These are phyloP conservation scores for Mucor saturninus DNA, from an alignment of 371 early-diverging fungal species.

Conservation along the genomic window DNA sequence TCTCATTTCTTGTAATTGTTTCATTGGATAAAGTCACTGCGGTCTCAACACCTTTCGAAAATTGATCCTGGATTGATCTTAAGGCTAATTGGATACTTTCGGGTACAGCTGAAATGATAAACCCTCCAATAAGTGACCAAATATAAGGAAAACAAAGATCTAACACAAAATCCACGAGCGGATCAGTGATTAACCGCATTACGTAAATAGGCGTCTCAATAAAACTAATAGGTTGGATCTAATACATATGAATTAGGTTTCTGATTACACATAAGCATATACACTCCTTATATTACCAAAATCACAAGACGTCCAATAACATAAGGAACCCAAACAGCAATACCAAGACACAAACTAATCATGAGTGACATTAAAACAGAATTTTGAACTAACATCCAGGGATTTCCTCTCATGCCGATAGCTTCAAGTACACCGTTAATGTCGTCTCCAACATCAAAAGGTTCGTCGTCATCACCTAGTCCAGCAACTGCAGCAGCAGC, in stretches of 20 bases:
- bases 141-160: slow-evolving; percentile 42
- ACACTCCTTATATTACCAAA: slow-evolving; percentile 28
- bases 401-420: slow-evolving; percentile 85
- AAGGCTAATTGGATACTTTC: slow-evolving; percentile 10
- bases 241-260: not conserved
- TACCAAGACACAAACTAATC: slow-evolving; percentile 68
- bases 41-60: not conserved
- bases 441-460: slow-evolving; percentile 59
- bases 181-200: slow-evolving; percentile 55
- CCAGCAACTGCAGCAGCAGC: slow-evolving; percentile 8
- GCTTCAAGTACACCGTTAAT: slow-evolving; percentile 82
- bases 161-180: slow-evolving; percentile 54
- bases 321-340: slow-evolving; percentile 78
- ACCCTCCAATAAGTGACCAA: slow-evolving; percentile 30
- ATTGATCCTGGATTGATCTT: slow-evolving; percentile 4
- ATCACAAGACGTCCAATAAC: slow-evolving; percentile 62
- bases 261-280: too few relatives aligned
- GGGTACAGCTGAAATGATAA: slow-evolving; percentile 13
- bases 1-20: slow-evolving; percentile 3
- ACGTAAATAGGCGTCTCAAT: slow-evolving; percentile 50
- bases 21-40: not conserved
- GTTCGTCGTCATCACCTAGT: slow-evolving; percentile 35
- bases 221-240: slow-evolving; percentile 52
- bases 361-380: slow-evolving; percentile 74
- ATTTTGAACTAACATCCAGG: slow-evolving; percentile 74